Percentiles rank a stretch among this genome's conserved stretches.
phyloP scores from a whole-genome alignment of 805 yeast species.

The Debaryomyces tyrocola region DNA sequence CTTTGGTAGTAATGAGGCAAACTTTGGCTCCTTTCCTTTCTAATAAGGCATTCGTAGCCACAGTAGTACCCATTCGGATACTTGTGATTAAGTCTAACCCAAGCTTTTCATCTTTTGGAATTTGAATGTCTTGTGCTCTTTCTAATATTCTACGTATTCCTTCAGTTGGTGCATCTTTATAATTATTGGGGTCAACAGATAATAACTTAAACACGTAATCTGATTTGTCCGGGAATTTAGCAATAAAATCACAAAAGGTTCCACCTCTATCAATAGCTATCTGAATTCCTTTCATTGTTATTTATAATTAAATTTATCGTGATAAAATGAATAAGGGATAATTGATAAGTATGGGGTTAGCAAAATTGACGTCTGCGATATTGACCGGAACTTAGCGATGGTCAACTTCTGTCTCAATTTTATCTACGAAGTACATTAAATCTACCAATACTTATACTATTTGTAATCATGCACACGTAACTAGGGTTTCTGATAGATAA shows the following conservation, averaged over 20 bases:
- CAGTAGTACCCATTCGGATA: slow-evolving; percentile 87
- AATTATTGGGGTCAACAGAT: slow-evolving; percentile 87
- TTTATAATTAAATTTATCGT: too few species aligned
- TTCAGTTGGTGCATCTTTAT: slow-evolving; percentile 88
- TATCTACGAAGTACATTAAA: too few species aligned
- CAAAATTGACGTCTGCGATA: too few species aligned
- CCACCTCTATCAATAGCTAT: slow-evolving; percentile 29
- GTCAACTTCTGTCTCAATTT: too few species aligned
- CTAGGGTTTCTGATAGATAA: too few species aligned
- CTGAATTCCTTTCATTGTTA: slow-evolving; percentile 8
- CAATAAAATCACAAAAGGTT: slow-evolving; percentile 35
- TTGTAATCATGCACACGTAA: too few species aligned
- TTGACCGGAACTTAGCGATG: too few species aligned
- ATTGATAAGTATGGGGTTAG: too few species aligned
- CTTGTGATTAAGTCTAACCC: slow-evolving; percentile 63
- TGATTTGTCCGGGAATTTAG: slow-evolving; percentile 41
- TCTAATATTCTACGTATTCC: slow-evolving; percentile 83
- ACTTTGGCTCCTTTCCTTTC: slow-evolving; percentile 88
- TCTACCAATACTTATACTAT: too few species aligned
- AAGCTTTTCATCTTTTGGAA: slow-evolving; percentile 22
- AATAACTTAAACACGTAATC: slow-evolving; percentile 69
- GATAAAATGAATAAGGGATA: too few species aligned
- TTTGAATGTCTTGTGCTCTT: slow-evolving; percentile 48
- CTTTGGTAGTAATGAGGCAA: slow-evolving; percentile 80
- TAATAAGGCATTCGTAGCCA: slow-evolving; percentile 87